These are phyloP conservation scores for Penicillium salamii DNA, from an alignment of 495 filamentous ascomycete genomes.

Conservation along the genomic window DNA sequence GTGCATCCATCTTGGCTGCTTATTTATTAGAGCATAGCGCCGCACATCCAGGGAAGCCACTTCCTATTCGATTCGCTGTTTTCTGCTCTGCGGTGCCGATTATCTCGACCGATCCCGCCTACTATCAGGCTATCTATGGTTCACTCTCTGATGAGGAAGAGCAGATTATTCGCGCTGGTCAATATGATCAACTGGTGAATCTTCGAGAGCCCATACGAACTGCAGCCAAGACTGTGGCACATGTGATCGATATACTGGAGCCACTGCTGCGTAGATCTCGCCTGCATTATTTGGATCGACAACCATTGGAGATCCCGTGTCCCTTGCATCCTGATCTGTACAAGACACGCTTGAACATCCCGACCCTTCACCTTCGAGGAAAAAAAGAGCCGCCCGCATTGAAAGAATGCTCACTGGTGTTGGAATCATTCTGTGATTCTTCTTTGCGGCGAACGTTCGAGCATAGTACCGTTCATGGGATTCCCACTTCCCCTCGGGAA, in stretches of 20 bases:
- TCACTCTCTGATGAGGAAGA: conserved; percentile 1
- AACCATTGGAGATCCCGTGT: conserved; percentile 4
- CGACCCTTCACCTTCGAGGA: conserved; percentile 17
- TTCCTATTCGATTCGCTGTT: conserved; percentile 18
- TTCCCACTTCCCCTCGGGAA: conserved; percentile 9
- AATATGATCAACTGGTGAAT: neutral
- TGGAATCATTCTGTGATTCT: conserved; percentile 6
- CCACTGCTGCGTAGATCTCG: neutral
- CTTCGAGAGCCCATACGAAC: neutral
- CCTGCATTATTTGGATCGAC: conserved; percentile 1
- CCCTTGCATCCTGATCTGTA: neutral
- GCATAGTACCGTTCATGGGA: conserved; percentile 11
- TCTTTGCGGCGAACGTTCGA: neutral
- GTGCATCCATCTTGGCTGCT: conserved; percentile 6
- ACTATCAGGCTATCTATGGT: neutral
- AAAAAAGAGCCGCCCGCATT: conserved; percentile 10
- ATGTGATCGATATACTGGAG: neutral
- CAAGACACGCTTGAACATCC: conserved; percentile 13
- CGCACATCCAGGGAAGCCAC: neutral
- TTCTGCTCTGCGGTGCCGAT: conserved; percentile 11
- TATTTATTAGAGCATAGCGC: conserved; percentile 12
- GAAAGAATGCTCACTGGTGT: neutral
- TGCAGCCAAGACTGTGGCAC: neutral
- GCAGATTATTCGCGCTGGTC: neutral
- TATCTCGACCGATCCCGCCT: conserved; percentile 4